These are phyloP conservation scores for Diversispora eburnea DNA, from an alignment of 192 early-diverging fungal species.

Conservation along the genomic window DNA sequence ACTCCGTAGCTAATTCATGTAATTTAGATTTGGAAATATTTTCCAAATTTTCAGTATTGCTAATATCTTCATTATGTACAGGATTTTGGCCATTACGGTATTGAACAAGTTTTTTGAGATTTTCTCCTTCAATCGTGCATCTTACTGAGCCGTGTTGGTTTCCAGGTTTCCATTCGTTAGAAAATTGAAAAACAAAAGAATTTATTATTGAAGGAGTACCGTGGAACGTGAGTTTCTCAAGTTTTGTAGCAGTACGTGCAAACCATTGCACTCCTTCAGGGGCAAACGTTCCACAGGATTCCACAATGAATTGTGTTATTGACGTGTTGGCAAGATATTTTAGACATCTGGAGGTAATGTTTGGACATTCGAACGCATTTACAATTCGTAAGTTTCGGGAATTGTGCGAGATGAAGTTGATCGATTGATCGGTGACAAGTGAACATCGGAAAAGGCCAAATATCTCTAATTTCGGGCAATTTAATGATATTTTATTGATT, in stretches of 20 bases:
- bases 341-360: not conserved
- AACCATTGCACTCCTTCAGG: conserved; percentile 18
- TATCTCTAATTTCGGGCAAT: conserved; percentile 12
- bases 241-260: not conserved
- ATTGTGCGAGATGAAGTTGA: conserved; percentile 6
- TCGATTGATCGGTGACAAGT: not conserved
- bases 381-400: not conserved
- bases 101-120: too few species aligned
- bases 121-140: too few species aligned
- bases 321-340: not conserved
- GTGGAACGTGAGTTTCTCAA: too few species aligned
- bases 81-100: too few species aligned
- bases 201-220: too few species aligned
- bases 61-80: not conserved
- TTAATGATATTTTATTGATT: not conserved
- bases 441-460: conserved; percentile 15
- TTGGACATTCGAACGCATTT: not conserved
- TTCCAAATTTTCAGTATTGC: not conserved
- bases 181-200: too few species aligned
- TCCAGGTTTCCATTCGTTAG: too few species aligned
- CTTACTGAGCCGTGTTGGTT: too few species aligned
- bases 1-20: conserved; percentile 13
- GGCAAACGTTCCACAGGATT: conserved; percentile 9
- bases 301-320: conserved; percentile 10
- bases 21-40: not conserved